Percentiles rank a stretch among this genome's conserved stretches.
phyloP scores from a whole-genome alignment of 345 rosid genomes.

The Diplotaxis tenuifolia region DNA sequence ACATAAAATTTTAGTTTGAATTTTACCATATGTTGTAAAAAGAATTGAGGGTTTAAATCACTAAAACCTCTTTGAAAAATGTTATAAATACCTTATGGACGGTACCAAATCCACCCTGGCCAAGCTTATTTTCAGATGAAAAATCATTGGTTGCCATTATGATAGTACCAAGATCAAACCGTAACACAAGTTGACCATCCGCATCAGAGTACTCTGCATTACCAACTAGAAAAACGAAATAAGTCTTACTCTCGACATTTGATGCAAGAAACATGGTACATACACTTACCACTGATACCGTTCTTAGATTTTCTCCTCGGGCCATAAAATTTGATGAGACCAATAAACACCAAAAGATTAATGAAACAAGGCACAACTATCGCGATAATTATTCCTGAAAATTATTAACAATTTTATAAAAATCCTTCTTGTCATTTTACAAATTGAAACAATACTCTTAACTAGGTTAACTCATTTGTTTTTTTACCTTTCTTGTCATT shows the following conservation, averaged over 20 bases:
- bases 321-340: neutral
- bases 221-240: neutral
- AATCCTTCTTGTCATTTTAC: no score
- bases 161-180: slow-evolving; percentile 9
- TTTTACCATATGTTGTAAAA: no score
- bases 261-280: neutral
- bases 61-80: no score
- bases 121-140: slow-evolving; percentile 34
- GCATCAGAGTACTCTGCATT: neutral
- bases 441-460: neutral
- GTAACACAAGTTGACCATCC: slow-evolving; percentile 10
- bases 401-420: no score
- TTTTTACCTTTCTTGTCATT: slow-evolving; percentile 10
- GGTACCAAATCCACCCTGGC: slow-evolving; percentile 45
- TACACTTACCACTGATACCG: neutral
- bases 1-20: no score
- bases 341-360: neutral
- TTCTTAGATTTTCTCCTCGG: neutral
- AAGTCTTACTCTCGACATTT: neutral
- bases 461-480: neutral
- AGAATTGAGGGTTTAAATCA: no score
- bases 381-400: neutral
- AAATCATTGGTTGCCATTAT: slow-evolving; percentile 25
- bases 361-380: slow-evolving; percentile 15
- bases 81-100: slow-evolving; percentile 50